Percentiles rank a stretch among this genome's conserved stretches.
These are phyloP conservation scores for Mycena crocata DNA, from an alignment of 768 basidiomycete species.

Conservation along the genomic window DNA sequence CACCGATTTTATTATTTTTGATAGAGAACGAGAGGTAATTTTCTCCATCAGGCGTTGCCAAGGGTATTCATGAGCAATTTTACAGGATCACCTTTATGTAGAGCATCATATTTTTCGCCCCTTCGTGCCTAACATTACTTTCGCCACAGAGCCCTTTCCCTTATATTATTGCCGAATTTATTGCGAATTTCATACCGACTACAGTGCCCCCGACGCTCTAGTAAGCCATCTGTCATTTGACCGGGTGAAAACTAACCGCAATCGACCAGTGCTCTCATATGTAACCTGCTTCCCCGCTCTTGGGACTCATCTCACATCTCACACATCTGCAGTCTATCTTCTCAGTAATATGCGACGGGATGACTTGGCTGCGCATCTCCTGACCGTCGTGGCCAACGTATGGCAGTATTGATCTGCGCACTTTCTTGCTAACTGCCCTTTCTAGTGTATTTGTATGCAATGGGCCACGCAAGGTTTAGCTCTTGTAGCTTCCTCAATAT, in stretches of 20 bases:
- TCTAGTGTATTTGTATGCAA: constrained; percentile 36
- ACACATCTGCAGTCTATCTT: constrained; percentile 21
- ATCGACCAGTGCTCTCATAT: constrained; percentile 25
- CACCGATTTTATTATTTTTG: constrained; percentile 48
- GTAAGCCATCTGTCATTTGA: constrained; percentile 2
- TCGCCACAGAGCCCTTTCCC: constrained; percentile 44
- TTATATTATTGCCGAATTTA: constrained; percentile 50
- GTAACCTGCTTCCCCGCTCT: constrained; percentile 4
- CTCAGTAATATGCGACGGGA: constrained; percentile 42
- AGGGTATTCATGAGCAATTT: not conserved
- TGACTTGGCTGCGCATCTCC: constrained; percentile 48
- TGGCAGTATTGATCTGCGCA: not conserved
- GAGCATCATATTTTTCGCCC: not conserved
- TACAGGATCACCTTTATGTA: constrained; percentile 32
- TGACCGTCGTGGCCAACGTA: constrained; percentile 49
- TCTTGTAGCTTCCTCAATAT: constrained; percentile 42
- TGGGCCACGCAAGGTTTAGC: constrained; percentile 40
- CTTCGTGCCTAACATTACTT: not conserved
- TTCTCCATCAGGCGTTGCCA: not conserved
- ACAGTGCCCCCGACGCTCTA: constrained; percentile 44
- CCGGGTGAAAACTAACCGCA: not conserved
- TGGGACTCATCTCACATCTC: not conserved
- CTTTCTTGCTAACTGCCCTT: not conserved
- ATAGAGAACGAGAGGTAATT: constrained; percentile 55
- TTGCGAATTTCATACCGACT: constrained; percentile 51